Percentiles rank a stretch among this genome's conserved stretches.
phyloP scores from a whole-genome alignment of 2,329 filamentous ascomycete species.

The Thermothelomyces thermophilus region DNA sequence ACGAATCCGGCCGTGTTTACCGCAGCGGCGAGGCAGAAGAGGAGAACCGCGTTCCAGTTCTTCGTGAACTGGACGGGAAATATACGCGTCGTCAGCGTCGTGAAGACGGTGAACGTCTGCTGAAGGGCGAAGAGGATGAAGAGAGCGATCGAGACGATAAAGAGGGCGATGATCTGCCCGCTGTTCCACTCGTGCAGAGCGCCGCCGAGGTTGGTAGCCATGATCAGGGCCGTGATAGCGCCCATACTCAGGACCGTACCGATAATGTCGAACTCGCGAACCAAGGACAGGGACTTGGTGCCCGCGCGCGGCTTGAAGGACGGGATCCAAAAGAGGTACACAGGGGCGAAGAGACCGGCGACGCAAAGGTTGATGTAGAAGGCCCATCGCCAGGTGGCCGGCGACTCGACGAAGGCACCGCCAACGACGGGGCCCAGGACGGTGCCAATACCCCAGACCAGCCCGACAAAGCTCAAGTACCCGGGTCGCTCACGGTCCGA shows the following conservation, averaged over 20 bases:
- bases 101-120: slow-evolving; percentile 38
- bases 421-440: slow-evolving; percentile 43
- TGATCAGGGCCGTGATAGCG: slow-evolving; percentile 35
- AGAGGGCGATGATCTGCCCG: slow-evolving; percentile 39
- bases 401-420: slow-evolving; percentile 37
- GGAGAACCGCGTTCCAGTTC: slow-evolving; percentile 32
- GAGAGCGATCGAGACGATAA: slow-evolving; percentile 37
- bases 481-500: slow-evolving; percentile 23
- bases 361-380: slow-evolving; percentile 54
- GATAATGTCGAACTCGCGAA: slow-evolving; percentile 36
- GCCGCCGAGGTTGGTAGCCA: slow-evolving; percentile 48
- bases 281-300: slow-evolving; percentile 16
- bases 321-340: slow-evolving; percentile 29
- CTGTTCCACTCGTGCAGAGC: slow-evolving; percentile 41
- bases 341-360: slow-evolving; percentile 30
- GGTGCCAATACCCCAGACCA: slow-evolving; percentile 39
- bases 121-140: slow-evolving; percentile 36
- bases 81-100: slow-evolving; percentile 29
- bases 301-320: slow-evolving; percentile 14
- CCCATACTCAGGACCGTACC: slow-evolving; percentile 38
- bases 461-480: slow-evolving; percentile 27
- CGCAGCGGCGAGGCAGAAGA: slow-evolving; percentile 30
- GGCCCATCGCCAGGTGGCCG: slow-evolving; percentile 40
- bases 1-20: slow-evolving; percentile 3
- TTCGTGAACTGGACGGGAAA: slow-evolving; percentile 44